Percentiles rank a stretch among this genome's conserved stretches.
phyloP scores from a whole-genome alignment of 192 early-diverging fungal species.

The Dimargaris verticillata region DNA sequence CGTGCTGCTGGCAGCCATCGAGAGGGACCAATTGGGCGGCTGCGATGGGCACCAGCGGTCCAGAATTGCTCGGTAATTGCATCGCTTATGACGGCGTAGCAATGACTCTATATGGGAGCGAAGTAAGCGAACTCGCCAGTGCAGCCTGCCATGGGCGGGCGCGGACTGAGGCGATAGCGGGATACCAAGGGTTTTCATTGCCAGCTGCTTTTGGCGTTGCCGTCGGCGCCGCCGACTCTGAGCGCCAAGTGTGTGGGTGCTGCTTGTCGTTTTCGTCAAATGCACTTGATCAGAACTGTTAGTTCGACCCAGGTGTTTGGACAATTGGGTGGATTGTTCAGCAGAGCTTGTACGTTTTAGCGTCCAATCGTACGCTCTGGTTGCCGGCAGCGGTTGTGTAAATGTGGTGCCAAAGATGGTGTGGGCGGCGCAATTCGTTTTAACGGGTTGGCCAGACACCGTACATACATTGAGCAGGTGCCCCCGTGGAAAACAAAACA shows the following conservation, averaged over 20 bases:
- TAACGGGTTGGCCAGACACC: neutral
- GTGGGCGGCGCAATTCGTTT: neutral
- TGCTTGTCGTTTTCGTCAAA: neutral
- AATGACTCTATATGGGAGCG: neutral
- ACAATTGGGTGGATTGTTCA: neutral
- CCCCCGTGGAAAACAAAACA: neutral
- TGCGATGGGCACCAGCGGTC: conserved; percentile 1
- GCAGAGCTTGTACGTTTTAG: neutral
- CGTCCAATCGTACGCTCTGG: neutral
- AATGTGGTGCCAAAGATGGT: neutral
- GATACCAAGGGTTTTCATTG: neutral
- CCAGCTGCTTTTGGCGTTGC: neutral
- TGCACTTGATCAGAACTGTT: neutral
- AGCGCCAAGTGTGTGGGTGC: neutral
- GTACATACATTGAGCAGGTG: neutral
- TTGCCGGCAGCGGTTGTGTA: neutral
- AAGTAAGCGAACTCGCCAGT: neutral
- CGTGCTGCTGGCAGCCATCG: neutral
- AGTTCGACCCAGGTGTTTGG: neutral
- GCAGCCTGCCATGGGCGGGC: neutral
- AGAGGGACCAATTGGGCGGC: neutral
- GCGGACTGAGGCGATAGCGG: neutral
- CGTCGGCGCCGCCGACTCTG: neutral
- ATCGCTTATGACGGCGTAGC: neutral
- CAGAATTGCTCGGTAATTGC: neutral